These are phyloP conservation scores for Peronosclerospora sorghi DNA, from an alignment of 352 stramenopile species.

Conservation along the genomic window DNA sequence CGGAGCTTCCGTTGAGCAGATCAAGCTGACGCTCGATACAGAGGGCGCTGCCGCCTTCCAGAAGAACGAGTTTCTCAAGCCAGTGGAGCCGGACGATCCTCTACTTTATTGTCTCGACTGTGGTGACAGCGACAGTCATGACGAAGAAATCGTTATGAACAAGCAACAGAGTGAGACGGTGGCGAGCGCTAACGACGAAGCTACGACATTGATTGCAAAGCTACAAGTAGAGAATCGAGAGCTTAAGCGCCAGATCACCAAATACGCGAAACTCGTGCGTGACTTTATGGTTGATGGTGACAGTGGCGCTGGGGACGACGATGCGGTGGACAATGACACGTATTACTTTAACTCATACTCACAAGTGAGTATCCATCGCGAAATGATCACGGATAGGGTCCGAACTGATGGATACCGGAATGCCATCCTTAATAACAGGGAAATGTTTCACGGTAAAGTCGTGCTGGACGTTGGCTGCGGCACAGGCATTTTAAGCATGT, in stretches of 20 bases:
- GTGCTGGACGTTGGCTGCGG: constrained; percentile 96
- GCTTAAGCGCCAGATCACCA: constrained; percentile 59
- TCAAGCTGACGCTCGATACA: constrained; percentile 33
- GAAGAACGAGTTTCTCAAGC: constrained; percentile 65
- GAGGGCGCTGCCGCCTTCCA: constrained; percentile 42
- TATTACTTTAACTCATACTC: constrained; percentile 99
- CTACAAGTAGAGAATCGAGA: constrained; percentile 57
- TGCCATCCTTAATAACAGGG: constrained; percentile 94
- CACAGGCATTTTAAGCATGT: constrained; percentile 97
- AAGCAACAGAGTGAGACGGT: constrained; percentile 27
- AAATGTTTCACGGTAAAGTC: constrained; percentile 96
- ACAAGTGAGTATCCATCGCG: constrained; percentile 97
- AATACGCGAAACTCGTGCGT: constrained; percentile 61
- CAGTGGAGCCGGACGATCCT: constrained; percentile 63
- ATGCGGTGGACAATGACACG: constrained; percentile 63
- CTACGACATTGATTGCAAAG: constrained; percentile 22
- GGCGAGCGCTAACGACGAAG: constrained; percentile 2
- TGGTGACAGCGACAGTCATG: constrained; percentile 35
- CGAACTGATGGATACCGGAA: constrained; percentile 96
- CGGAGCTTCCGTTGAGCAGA: constrained; percentile 20
- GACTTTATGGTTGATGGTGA: constrained; percentile 67
- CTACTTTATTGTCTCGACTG: constrained; percentile 76
- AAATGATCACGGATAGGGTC: constrained; percentile 86
- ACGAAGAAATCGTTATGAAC: constrained; percentile 16
- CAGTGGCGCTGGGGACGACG: constrained; percentile 10